phyloP scores from a whole-genome alignment of 768 basidiomycete genomes.

The Termitomyces sp. region DNA sequence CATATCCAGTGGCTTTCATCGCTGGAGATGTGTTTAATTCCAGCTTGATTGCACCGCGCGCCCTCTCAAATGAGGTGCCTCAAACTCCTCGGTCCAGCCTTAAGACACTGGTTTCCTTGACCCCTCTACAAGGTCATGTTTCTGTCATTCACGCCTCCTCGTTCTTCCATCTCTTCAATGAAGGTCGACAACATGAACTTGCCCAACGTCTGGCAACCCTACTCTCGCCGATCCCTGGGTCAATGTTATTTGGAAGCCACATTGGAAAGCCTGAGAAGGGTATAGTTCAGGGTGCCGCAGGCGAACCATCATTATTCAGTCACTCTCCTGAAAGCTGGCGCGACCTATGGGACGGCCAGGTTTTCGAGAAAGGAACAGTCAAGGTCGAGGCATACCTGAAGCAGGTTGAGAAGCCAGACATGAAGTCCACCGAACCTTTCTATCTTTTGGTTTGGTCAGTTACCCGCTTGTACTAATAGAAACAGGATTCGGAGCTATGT shows the following conservation, averaged over 20 bases:
- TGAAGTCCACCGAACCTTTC: background rate
- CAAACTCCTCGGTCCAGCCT: slow-evolving; percentile 21
- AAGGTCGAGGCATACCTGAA: slow-evolving; percentile 23
- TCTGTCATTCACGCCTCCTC: slow-evolving; percentile 46
- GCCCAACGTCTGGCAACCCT: slow-evolving; percentile 38
- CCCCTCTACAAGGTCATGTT: slow-evolving; percentile 40
- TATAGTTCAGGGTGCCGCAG: background rate
- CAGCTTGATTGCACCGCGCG: slow-evolving; percentile 26
- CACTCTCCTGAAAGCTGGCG: slow-evolving; percentile 34
- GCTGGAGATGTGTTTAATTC: slow-evolving; percentile 45
- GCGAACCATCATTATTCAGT: slow-evolving; percentile 23
- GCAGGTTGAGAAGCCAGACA: slow-evolving; percentile 10
- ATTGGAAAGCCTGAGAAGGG: slow-evolving; percentile 29
- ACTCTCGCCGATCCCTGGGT: slow-evolving; percentile 39
- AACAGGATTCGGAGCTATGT: too few species aligned
- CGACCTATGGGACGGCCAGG: slow-evolving; percentile 30
- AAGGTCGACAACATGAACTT: slow-evolving; percentile 33
- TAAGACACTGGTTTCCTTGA: slow-evolving; percentile 34
- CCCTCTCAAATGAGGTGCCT: slow-evolving; percentile 19
- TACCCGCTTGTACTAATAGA: slow-evolving; percentile 14
- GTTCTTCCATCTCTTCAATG: slow-evolving; percentile 52
- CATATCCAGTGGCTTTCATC: slow-evolving; percentile 48
- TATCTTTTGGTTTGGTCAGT: slow-evolving; percentile 21
- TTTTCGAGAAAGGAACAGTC: slow-evolving; percentile 30
- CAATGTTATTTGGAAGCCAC: slow-evolving; percentile 43